phyloP scores from a whole-genome alignment of 306 rosid species.

The Glycyrrhiza uralensis region DNA sequence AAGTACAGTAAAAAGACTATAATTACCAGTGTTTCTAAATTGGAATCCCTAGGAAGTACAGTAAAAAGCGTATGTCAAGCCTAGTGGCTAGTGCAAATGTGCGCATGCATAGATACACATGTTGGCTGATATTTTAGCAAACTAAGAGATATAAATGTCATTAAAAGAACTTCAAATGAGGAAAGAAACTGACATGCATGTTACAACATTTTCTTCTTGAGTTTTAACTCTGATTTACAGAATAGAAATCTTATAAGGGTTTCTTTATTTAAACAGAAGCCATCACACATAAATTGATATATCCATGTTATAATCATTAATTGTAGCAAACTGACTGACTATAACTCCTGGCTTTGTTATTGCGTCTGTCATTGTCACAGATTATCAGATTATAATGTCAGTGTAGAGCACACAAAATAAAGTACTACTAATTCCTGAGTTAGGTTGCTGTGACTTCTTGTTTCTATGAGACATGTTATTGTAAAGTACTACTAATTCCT shows the following conservation, averaged over 20 bases:
- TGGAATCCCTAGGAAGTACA: too few species aligned
- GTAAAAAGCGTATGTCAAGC: too few species aligned
- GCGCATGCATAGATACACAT: not conserved
- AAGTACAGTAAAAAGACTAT: too few species aligned
- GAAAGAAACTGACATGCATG: not conserved
- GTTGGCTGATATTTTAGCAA: not conserved
- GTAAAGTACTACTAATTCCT: not conserved
- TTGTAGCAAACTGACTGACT: not conserved
- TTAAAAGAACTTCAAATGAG: not conserved
- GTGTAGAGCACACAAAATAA: not conserved
- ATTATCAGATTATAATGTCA: not conserved
- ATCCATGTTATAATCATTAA: not conserved
- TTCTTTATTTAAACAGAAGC: conserved; percentile 6
- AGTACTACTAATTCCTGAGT: not conserved
- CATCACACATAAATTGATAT: not conserved
- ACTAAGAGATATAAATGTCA: not conserved
- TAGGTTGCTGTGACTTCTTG: conserved; percentile 7
- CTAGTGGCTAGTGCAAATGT: not conserved
- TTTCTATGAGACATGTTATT: not conserved
- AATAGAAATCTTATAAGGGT: not conserved
- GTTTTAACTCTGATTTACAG: not conserved
- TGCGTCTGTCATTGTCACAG: not conserved
- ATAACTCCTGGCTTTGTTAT: not conserved
- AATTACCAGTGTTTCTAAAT: too few species aligned
- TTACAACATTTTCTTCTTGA: not conserved